These are phyloP conservation scores for Ormosia emarginata DNA, from an alignment of 306 rosid species.

Conservation along the genomic window DNA sequence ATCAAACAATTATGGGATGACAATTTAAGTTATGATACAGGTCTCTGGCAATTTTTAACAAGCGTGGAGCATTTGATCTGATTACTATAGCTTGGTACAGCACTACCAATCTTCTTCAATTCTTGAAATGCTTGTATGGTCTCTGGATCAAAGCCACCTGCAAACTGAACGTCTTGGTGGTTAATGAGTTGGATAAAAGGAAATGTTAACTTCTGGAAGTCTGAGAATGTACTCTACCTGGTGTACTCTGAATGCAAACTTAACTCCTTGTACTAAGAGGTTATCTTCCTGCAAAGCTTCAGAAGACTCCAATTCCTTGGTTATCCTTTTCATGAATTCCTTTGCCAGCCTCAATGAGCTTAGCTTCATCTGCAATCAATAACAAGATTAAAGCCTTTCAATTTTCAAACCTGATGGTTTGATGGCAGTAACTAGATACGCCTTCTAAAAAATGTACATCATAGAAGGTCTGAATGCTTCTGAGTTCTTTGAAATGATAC, in stretches of 20 bases:
- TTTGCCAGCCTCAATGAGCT: slow-evolving; percentile 69
- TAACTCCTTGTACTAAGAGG: slow-evolving; percentile 69
- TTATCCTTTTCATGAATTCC: slow-evolving; percentile 60
- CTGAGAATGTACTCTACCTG: slow-evolving; percentile 53
- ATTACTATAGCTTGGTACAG: slow-evolving; percentile 28
- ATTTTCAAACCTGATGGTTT: background rate
- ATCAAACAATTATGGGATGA: slow-evolving; percentile 10
- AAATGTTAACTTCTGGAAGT: background rate
- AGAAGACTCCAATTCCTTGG: slow-evolving; percentile 38
- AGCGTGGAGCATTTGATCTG: background rate
- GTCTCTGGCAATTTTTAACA: slow-evolving; percentile 20
- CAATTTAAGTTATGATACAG: slow-evolving; percentile 2
- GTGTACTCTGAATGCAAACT: slow-evolving; percentile 82
- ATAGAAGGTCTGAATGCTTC: background rate
- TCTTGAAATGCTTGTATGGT: slow-evolving; percentile 55
- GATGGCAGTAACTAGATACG: background rate
- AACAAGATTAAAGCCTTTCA: background rate
- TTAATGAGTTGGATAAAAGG: background rate
- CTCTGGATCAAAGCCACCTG: slow-evolving; percentile 86
- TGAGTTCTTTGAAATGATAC: background rate
- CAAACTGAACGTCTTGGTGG: slow-evolving; percentile 57
- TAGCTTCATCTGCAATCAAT: slow-evolving; percentile 65
- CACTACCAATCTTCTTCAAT: slow-evolving; percentile 53
- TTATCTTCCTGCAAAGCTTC: slow-evolving; percentile 53
- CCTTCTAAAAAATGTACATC: background rate